These are phyloP conservation scores for Persicaria tinctoria DNA, from an alignment of 148 eudicot species.

Conservation along the genomic window DNA sequence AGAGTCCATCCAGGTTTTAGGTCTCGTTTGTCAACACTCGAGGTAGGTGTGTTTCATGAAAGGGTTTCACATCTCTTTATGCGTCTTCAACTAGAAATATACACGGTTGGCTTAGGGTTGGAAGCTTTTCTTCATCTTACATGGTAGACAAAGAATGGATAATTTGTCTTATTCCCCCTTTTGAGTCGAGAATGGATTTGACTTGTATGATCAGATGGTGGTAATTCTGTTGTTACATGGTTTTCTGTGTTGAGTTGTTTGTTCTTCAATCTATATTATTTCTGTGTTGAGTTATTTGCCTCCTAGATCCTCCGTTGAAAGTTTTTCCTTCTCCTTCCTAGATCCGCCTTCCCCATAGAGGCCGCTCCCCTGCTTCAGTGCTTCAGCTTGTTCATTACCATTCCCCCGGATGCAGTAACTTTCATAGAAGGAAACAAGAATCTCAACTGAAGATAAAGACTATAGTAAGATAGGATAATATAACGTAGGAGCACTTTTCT, in stretches of 20 bases:
- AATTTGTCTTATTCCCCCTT: neutral
- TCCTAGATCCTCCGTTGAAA: too few species aligned
- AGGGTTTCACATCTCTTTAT: slow-evolving; percentile 3
- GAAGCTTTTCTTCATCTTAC: neutral
- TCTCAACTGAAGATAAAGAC: too few species aligned
- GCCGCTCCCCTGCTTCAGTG: too few species aligned
- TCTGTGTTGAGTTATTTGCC: neutral
- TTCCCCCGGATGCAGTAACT: too few species aligned
- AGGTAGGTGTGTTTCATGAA: neutral
- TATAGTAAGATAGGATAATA: too few species aligned
- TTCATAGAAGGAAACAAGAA: too few species aligned
- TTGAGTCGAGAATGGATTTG: neutral
- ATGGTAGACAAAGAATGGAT: neutral
- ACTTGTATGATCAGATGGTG: slow-evolving; percentile 1
- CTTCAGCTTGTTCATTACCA: too few species aligned
- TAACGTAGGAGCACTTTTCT: slow-evolving; percentile 24
- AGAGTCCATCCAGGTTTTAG: neutral
- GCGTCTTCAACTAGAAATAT: neutral
- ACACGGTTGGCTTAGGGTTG: neutral
- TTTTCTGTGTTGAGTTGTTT: slow-evolving; percentile 3
- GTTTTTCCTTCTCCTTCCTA: too few species aligned
- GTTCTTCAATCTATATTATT: neutral
- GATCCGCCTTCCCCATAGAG: too few species aligned
- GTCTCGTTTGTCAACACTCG: neutral
- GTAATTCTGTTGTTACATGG: neutral